Evolutionary conservation across 2,329 filamentous ascomycete species (phyloP).

Genomic region (Fusarium scirpi): DNA sequence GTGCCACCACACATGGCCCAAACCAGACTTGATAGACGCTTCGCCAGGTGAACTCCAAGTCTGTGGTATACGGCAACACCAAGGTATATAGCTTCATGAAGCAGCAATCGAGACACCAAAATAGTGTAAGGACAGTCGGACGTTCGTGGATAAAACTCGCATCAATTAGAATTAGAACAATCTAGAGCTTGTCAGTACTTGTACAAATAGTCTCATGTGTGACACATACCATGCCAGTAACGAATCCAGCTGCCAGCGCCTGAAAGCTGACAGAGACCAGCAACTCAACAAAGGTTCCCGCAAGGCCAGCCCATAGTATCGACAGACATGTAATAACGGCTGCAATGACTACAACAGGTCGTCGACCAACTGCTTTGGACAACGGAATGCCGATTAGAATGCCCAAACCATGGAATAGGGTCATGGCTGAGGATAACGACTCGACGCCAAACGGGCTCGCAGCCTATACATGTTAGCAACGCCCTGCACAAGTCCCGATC

Average conservation of each 20-base stretch:
- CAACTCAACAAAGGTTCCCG: slow-evolving; percentile 11
- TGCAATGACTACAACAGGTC: slow-evolving; percentile 17
- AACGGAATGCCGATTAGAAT: slow-evolving; percentile 25
- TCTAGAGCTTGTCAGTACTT: not conserved
- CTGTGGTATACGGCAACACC: slow-evolving; percentile 1
- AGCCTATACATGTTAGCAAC: not conserved
- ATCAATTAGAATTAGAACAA: slow-evolving; percentile 26
- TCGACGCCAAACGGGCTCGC: slow-evolving; percentile 2
- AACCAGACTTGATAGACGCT: slow-evolving; percentile 25
- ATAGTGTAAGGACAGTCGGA: slow-evolving; percentile 23
- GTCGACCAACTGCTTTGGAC: slow-evolving; percentile 31
- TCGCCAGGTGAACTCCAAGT: slow-evolving; percentile 10
- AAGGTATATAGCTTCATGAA: slow-evolving; percentile 22
- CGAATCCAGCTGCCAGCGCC: slow-evolving; percentile 15
- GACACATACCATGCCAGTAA: slow-evolving; percentile 19
- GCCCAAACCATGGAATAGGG: slow-evolving; percentile 24
- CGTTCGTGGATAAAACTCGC: slow-evolving; percentile 39
- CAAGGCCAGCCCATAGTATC: slow-evolving; percentile 25
- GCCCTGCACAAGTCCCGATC: rapidly evolving
- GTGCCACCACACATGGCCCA: not conserved
- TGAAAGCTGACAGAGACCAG: slow-evolving; percentile 17
- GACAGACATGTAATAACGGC: not conserved
- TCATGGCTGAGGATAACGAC: slow-evolving; percentile 26
- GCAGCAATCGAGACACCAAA: slow-evolving; percentile 13
- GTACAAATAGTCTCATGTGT: rapidly evolving